Conservation (phyloP, 768 basidiomycete genomes). For the Sistotremastrum niveocremeum region DNA sequence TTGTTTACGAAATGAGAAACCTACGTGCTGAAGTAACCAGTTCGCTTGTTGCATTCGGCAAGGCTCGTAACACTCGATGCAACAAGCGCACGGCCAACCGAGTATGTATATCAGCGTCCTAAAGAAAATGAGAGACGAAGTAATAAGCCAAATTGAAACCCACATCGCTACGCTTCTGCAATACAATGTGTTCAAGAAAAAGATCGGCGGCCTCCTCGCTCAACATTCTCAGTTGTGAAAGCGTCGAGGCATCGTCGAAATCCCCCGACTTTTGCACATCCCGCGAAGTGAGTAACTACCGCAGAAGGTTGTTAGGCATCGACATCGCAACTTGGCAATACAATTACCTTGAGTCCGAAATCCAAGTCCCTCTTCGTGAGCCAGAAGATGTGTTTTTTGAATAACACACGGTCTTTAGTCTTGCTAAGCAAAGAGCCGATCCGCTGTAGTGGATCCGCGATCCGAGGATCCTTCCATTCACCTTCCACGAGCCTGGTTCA, state of each 20-base stretch:
- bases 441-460: slow-evolving; percentile 47
- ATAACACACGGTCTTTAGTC: slow-evolving; percentile 44
- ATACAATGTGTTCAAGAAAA: slow-evolving; percentile 71
- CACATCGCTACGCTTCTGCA: slow-evolving; percentile 52
- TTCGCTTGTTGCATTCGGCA: slow-evolving; percentile 15
- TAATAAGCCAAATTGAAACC: slow-evolving; percentile 8
- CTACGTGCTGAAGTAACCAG: too few species aligned
- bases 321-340: not conserved
- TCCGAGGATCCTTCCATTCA: slow-evolving; percentile 46
- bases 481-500: slow-evolving; percentile 47
- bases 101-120: slow-evolving; percentile 55
- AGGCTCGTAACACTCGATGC: slow-evolving; percentile 36
- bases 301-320: slow-evolving; percentile 1
- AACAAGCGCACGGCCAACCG: slow-evolving; percentile 47
- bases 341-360: slow-evolving; percentile 51
- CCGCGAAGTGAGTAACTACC: slow-evolving; percentile 46
- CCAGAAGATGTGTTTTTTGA: slow-evolving; percentile 74
- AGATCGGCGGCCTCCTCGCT: slow-evolving; percentile 35
- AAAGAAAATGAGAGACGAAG: not conserved
- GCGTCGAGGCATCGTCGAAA: slow-evolving; percentile 44
- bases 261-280: slow-evolving; percentile 43
- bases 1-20: too few species aligned
- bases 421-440: slow-evolving; percentile 44
- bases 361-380: slow-evolving; percentile 54
- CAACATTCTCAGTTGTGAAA: slow-evolving; percentile 27